Evolutionary conservation across 208 protist species (phyloP).

Genomic region (Acanthamoeba healyi): DNA sequence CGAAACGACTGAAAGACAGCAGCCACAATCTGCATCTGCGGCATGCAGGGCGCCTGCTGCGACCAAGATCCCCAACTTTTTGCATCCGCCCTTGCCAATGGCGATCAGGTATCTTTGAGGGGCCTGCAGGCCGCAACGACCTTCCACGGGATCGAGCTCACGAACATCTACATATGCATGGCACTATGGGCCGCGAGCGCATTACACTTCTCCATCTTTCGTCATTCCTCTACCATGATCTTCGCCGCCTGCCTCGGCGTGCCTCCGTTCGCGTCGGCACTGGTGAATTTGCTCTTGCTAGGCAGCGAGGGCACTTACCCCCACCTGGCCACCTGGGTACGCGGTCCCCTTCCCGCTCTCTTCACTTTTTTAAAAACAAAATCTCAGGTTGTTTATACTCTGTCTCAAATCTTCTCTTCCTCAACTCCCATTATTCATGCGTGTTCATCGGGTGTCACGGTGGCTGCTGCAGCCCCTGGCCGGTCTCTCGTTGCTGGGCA

Average conservation of each 20-base stretch:
- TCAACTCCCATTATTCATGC: neutral
- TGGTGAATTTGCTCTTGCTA: neutral
- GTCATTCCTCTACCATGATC: neutral
- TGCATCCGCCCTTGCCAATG: neutral
- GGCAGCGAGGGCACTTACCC: neutral
- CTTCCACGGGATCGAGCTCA: slow-evolving; percentile 21
- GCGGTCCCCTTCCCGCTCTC: neutral
- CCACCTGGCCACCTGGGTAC: slow-evolving; percentile 13
- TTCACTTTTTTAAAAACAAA: neutral
- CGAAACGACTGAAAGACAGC: too few species aligned
- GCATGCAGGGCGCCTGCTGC: neutral
- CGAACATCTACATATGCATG: neutral
- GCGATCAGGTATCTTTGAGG: neutral
- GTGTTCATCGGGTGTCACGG: neutral
- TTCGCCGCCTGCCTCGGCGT: neutral
- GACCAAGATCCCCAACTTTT: neutral
- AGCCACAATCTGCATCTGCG: too few species aligned
- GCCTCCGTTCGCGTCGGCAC: neutral
- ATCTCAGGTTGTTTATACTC: too few species aligned
- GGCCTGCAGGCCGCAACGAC: slow-evolving; percentile 14
- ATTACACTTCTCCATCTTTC: neutral
- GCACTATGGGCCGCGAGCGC: neutral
- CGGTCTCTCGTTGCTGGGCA: neutral
- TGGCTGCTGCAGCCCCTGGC: neutral
- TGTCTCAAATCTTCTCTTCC: neutral